Evolutionary conservation across 495 filamentous ascomycete species (phyloP).

Genomic region (Neurospora cerealis): DNA sequence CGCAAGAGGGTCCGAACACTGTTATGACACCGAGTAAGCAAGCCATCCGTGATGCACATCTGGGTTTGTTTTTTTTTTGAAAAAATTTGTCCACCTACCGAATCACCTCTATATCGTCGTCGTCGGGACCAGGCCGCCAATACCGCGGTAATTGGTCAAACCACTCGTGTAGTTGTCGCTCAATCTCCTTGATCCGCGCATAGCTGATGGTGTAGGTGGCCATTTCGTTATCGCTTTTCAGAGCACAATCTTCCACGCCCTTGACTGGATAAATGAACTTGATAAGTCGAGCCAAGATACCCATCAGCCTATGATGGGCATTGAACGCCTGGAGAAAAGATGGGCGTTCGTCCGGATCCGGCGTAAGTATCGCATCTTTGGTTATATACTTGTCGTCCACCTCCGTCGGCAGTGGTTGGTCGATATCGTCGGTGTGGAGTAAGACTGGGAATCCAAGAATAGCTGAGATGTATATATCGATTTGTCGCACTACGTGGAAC

Average conservation of each 20-base stretch:
- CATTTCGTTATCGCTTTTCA: constrained; percentile 25
- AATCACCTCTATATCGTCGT: constrained; percentile 60
- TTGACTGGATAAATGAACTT: constrained; percentile 87
- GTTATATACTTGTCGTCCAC: constrained; percentile 93
- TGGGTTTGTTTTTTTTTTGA: background rate
- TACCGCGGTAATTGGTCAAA: constrained; percentile 64
- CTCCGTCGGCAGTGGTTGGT: constrained; percentile 75
- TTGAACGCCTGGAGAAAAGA: constrained; percentile 75
- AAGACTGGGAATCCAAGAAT: constrained; percentile 78
- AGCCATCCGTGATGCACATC: background rate
- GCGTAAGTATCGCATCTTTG: constrained; percentile 56
- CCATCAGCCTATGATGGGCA: constrained; percentile 70
- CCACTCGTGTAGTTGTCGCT: constrained; percentile 77
- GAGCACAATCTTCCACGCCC: constrained; percentile 48
- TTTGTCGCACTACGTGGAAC: constrained; percentile 85
- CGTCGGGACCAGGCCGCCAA: constrained; percentile 59
- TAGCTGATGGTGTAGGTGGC: constrained; percentile 75
- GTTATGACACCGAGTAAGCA: background rate
- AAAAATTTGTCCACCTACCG: constrained; percentile 46
- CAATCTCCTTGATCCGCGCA: constrained; percentile 81
- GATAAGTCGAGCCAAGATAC: constrained; percentile 74
- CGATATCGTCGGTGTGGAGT: constrained; percentile 80
- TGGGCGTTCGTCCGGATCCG: constrained; percentile 57
- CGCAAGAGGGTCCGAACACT: constrained; percentile 81
- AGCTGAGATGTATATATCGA: constrained; percentile 90